Evolutionary conservation across 495 filamentous ascomycete species (phyloP).

Genomic region (Penicillium lividum): DNA sequence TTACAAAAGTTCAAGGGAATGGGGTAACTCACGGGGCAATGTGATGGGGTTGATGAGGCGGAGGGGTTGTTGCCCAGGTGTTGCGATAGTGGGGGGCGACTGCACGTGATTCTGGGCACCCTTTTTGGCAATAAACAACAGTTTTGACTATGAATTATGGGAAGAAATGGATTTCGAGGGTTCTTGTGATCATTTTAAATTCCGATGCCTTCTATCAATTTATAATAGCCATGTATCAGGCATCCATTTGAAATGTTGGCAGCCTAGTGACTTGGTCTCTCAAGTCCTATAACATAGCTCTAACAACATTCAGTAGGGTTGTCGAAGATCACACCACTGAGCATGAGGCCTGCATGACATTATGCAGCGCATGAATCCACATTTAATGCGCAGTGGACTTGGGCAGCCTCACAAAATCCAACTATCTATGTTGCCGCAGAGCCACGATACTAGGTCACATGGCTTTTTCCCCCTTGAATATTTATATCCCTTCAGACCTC

Average conservation of each 20-base stretch:
- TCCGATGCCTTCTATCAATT: neutral
- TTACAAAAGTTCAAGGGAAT: conserved; percentile 16
- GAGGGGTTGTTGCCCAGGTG: conserved; percentile 42
- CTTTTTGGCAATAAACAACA: conserved; percentile 22
- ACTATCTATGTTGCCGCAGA: neutral
- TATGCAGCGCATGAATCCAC: conserved; percentile 1
- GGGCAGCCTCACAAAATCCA: neutral
- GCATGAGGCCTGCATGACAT: conserved; percentile 7
- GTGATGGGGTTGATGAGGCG: conserved; percentile 39
- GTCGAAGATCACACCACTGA: conserved; percentile 11
- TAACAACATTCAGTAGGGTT: conserved; percentile 4
- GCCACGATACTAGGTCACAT: no score
- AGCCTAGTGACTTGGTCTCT: conserved; percentile 10
- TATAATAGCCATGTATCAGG: conserved; percentile 2
- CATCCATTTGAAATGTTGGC: conserved; percentile 10
- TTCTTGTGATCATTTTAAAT: neutral
- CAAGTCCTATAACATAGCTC: neutral
- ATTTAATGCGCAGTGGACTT: neutral
- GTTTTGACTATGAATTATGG: neutral
- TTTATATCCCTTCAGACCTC: no score
- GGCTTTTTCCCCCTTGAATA: no score
- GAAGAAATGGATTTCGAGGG: conserved; percentile 1
- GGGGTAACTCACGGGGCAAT: conserved; percentile 28
- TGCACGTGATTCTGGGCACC: conserved; percentile 37
- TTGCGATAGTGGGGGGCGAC: conserved; percentile 35